Base-by-base conservation (phyloP, 805 yeast genomes). In the Ogataea nakhonphanomensis region DNA sequence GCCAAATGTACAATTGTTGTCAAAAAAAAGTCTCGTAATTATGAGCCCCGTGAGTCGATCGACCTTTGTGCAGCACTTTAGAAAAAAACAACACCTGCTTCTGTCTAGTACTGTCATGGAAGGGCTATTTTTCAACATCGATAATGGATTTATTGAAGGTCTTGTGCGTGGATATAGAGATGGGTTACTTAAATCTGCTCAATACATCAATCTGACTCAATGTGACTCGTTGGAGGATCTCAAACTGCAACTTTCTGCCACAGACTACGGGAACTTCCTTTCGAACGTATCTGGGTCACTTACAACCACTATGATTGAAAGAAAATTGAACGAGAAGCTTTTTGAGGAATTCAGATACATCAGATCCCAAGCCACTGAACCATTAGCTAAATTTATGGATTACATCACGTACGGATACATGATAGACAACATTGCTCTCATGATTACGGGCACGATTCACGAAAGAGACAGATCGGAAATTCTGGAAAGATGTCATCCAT, bases 401-500 rank as follows among this genome's bases (percentile, higher is more conserved):
- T 95, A 70, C 62, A 88, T 95, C 60, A 83, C 95, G 33, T 93
- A 90, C 60, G 95, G 97, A 8, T 93, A 95, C 67, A 93, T 93
- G 99, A 95, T 93, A 58, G 99, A 93, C 67, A 93, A 93, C 63
- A 96, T 93, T 28, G 86, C 93, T 17, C 72, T 93, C 57, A 84
- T 93, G 84, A 91, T 93, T 58, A 90, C 97, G 1, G 99, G 99
- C 15, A 89, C 99, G 0, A 77, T 93, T 46, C 99, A 93, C 61
- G 95, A 90, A 58, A 77, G 98, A 57, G 96, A 95, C 64, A 80
- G 86, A 57, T 66, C 79, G 30, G 99, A 93, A 58, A 83, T 95
- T 37, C 73, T 93, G 56, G 79, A 80, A 44, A 81, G 96, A 60
- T 89, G 96, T 62, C 95, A 93, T 61, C 99, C 99, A 0, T 72